Evolutionary conservation across 2,329 filamentous ascomycete genomes (phyloP), one percentile per base, ranked within the genome.

Genomic region (Xylariaceae sp.): DNA sequence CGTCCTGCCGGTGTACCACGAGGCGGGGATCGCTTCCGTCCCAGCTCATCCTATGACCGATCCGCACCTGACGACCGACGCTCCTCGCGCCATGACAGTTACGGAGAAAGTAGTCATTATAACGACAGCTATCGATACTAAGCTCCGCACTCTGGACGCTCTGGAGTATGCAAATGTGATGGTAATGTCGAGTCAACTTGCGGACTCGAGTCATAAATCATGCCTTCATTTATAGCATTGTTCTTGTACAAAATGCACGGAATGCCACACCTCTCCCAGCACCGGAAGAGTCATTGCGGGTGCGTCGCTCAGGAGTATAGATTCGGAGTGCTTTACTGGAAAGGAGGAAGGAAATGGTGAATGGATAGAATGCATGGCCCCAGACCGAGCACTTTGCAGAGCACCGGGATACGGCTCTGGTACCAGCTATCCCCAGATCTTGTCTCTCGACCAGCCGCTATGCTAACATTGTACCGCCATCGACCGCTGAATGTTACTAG

Each of bases 21-120:
- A 59, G 67, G 67, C n/a, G 67, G 67, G 15, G 67, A 70, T 36
- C 60, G 67, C 30, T 70, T 69, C 55, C 64, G 67, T 18, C 67
- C 61, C 2, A 61, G 57, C 3, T 57, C 47, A 50, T 61, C 61
- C 15, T 58, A 60, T 49, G 63, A 63, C 41, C 61, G 65, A 43
- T 51, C 61, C 34, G 61, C 57, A 21, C 58, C 54, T 21, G 52
- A 61, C n/a, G 59, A 61, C 54, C 49, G 57, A 54, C 43, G 49
- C 21, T 40, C 50, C 3, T 18, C 56, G n/a, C 54, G 59, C 37
- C 53, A 59, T 54, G 59, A 61, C 39, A 55, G 52, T 32, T 55
- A 58, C 34, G 55, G 63, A 21, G 53, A 53, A 42, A 21, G 37
- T 19, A 16, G n/a, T 19, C 49, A 48, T 42, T 50, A 54, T 37